Conservation (phyloP, 805 yeast species). For the Candida broadrunensis region DNA sequence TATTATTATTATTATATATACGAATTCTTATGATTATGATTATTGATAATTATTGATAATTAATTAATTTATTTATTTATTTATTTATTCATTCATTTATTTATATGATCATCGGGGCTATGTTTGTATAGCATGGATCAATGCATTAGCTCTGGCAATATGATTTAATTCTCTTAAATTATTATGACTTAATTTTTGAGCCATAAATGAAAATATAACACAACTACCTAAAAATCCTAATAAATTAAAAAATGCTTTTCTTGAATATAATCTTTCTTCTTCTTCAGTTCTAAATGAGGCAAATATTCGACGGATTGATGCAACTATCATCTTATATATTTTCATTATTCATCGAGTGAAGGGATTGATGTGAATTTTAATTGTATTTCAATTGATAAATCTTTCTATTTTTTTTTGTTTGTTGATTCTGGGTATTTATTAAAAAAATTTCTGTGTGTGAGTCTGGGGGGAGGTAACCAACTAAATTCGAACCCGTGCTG, state of each 20-base stretch:
- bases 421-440: not conserved
- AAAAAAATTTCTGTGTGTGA: not conserved
- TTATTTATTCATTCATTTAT: no score
- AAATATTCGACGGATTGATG: slow-evolving; percentile 74
- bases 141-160: slow-evolving; percentile 23
- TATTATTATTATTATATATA: no score
- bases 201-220: slow-evolving; percentile 75
- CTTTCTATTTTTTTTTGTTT: not conserved
- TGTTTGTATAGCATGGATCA: slow-evolving; percentile 20
- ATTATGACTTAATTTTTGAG: slow-evolving; percentile 49
- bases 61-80: no score
- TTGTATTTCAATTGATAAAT: no score
- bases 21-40: no score
- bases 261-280: slow-evolving; percentile 73
- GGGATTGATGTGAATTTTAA: no score
- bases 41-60: no score
- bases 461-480: no score
- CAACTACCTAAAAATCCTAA: slow-evolving; percentile 81
- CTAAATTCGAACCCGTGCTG: no score
- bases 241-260: slow-evolving; percentile 74
- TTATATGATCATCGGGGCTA: no score
- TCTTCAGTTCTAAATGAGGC: slow-evolving; percentile 83
- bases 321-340: slow-evolving; percentile 50
- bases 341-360: not conserved
- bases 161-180: slow-evolving; percentile 30